Percentiles rank a stretch among this genome's conserved stretches.
Conservation (phyloP, 805 yeast species). For the Dipodascus geniculatus region DNA sequence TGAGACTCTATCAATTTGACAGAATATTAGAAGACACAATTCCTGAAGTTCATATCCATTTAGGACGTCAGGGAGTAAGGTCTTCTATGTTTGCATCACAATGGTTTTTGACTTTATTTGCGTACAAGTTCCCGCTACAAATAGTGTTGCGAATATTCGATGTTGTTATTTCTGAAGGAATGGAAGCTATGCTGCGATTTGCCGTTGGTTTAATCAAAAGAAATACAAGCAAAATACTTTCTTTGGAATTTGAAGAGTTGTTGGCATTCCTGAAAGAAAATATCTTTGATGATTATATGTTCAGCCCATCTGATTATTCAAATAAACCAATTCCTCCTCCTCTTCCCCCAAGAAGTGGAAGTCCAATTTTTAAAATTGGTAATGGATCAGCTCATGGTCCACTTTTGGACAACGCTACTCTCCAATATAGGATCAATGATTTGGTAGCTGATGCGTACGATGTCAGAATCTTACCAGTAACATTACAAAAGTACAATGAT, state of each 20-base stretch:
- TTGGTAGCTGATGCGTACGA: constrained; percentile 71
- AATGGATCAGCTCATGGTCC: background rate
- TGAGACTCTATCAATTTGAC: constrained; percentile 81
- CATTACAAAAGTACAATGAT: constrained; percentile 53
- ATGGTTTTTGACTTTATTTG: constrained; percentile 93
- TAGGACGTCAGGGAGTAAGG: constrained; percentile 74
- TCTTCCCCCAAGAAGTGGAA: constrained; percentile 1
- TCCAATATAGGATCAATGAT: constrained; percentile 50
- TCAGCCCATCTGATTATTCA: constrained; percentile 19
- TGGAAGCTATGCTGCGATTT: constrained; percentile 75
- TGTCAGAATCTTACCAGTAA: constrained; percentile 60
- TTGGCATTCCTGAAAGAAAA: constrained; percentile 68
- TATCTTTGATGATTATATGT: constrained; percentile 59
- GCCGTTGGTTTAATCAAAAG: constrained; percentile 69
- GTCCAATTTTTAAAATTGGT: background rate
- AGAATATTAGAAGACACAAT: constrained; percentile 65
- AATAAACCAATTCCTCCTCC: constrained; percentile 1
- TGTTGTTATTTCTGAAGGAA: constrained; percentile 80
- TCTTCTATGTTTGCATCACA: constrained; percentile 96
- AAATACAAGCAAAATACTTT: constrained; percentile 47
- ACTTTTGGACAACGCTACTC: constrained; percentile 7
- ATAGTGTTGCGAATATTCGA: constrained; percentile 84
- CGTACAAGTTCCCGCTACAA: constrained; percentile 85
- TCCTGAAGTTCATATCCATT: constrained; percentile 65
- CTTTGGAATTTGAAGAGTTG: constrained; percentile 63